Percentiles rank a stretch among this genome's conserved stretches.
Evolutionary conservation across 1,284 basidiomycete species (phyloP).

Genomic region (Xerocomus minutiporus): DNA sequence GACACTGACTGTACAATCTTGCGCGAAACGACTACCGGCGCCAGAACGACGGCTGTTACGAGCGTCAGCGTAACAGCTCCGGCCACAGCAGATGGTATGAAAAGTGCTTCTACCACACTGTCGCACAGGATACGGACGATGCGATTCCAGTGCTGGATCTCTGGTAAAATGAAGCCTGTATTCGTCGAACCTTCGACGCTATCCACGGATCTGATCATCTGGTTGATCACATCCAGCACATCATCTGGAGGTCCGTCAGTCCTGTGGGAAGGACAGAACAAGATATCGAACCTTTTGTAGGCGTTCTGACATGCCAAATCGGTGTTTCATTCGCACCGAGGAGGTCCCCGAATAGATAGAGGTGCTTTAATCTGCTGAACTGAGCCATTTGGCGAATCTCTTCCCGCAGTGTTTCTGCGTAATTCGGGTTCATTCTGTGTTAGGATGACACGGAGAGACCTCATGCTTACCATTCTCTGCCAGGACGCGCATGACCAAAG

Average conservation of each 20-base stretch:
- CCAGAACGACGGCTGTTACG: constrained; percentile 1
- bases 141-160: constrained; percentile 10
- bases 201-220: constrained; percentile 11
- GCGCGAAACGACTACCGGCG: constrained; percentile 3
- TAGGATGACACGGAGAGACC: no score
- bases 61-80: constrained; percentile 2
- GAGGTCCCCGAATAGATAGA: constrained; percentile 13
- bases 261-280: no score
- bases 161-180: constrained; percentile 6
- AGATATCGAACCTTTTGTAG: constrained; percentile 5
- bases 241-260: constrained; percentile 4
- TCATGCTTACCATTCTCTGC: constrained; percentile 3
- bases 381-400: constrained; percentile 6
- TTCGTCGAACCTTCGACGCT: constrained; percentile 13
- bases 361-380: constrained; percentile 10
- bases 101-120: constrained; percentile 2
- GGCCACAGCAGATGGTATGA: constrained; percentile 6
- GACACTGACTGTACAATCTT: constrained; percentile 6
- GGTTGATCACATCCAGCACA: constrained; percentile 11
- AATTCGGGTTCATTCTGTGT: neutral
- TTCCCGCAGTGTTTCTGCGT: constrained; percentile 9
- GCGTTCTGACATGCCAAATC: constrained; percentile 11
- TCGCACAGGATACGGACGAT: constrained; percentile 6
- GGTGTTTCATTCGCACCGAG: constrained; percentile 9
- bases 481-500: constrained; percentile 12